phyloP scores from a whole-genome alignment of 306 rosid species.

The Medicago ruthenica region DNA sequence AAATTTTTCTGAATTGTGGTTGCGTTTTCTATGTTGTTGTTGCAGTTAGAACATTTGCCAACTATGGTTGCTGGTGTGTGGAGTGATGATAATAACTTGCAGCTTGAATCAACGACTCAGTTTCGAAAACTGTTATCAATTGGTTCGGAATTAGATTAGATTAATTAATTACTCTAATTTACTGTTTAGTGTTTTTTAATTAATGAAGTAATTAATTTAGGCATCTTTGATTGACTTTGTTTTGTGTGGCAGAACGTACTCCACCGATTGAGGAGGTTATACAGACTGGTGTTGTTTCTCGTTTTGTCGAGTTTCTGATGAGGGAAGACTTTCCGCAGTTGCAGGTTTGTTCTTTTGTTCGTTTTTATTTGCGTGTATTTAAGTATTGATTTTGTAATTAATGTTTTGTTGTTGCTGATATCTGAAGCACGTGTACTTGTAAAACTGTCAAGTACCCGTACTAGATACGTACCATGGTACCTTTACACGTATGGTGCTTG shows the following conservation, averaged over 20 bases:
- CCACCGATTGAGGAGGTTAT: constrained; percentile 99
- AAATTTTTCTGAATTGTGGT: not conserved
- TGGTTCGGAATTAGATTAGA: constrained; percentile 56
- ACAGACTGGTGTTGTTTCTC: constrained; percentile 92
- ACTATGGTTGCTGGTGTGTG: constrained; percentile 92
- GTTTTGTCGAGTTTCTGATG: constrained; percentile 88
- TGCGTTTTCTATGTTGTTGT: constrained; percentile 11
- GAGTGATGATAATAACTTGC: constrained; percentile 74
- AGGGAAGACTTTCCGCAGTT: constrained; percentile 94
- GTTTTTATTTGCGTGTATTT: not conserved
- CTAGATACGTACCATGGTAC: too few species aligned
- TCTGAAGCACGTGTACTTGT: too few species aligned
- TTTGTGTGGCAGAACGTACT: constrained; percentile 65
- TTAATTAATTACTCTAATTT: constrained; percentile 8
- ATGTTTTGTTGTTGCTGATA: not conserved
- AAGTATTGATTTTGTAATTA: not conserved
- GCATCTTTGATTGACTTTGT: not conserved
- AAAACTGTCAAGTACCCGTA: too few species aligned
- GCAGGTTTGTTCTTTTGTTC: constrained; percentile 62
- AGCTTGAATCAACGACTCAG: constrained; percentile 94
- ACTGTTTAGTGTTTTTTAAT: not conserved
- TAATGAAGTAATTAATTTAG: not conserved
- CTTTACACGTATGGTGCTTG: too few species aligned
- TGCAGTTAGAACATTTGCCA: constrained; percentile 94
- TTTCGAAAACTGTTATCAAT: constrained; percentile 95